These are phyloP conservation scores for Dioszegia aurantiaca DNA, from an alignment of 768 basidiomycete species.

Conservation along the genomic window DNA sequence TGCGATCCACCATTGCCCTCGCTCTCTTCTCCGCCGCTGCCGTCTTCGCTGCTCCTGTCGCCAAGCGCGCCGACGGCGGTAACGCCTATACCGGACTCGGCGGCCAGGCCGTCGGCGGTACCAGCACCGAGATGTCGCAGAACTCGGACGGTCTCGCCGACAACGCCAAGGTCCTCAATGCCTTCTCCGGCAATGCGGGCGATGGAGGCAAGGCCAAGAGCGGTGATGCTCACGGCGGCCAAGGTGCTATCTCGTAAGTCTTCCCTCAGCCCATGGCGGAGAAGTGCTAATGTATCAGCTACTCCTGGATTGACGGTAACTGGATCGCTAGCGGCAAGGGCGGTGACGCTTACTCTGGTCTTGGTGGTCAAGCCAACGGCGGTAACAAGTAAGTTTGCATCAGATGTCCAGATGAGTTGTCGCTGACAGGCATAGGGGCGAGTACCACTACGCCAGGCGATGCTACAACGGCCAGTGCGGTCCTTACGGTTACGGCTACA, in stretches of 20 bases:
- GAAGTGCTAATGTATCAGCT: conserved; percentile 1
- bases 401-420: no score
- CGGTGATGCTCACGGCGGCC: conserved; percentile 34
- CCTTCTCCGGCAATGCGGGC: conserved; percentile 33
- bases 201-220: conserved; percentile 40
- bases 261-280: neutral
- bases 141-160: conserved; percentile 15
- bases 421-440: conserved; percentile 14
- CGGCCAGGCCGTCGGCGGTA: conserved; percentile 34
- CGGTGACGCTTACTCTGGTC: conserved; percentile 40
- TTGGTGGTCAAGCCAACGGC: conserved; percentile 40
- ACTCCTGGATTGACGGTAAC: conserved; percentile 13
- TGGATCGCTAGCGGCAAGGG: conserved; percentile 23
- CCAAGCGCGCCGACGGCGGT: conserved; percentile 28
- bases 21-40: conserved; percentile 26
- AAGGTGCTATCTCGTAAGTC: conserved; percentile 15
- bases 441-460: conserved; percentile 15
- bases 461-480: conserved; percentile 12
- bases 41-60: conserved; percentile 30
- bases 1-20: conserved; percentile 34
- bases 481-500: conserved; percentile 15
- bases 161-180: conserved; percentile 23
- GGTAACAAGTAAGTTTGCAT: conserved; percentile 31
- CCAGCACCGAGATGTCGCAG: conserved; percentile 17
- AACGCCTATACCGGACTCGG: conserved; percentile 41